Base-by-base conservation (phyloP, 1,284 basidiomycete species). In the Marasmius tenuissimus region DNA sequence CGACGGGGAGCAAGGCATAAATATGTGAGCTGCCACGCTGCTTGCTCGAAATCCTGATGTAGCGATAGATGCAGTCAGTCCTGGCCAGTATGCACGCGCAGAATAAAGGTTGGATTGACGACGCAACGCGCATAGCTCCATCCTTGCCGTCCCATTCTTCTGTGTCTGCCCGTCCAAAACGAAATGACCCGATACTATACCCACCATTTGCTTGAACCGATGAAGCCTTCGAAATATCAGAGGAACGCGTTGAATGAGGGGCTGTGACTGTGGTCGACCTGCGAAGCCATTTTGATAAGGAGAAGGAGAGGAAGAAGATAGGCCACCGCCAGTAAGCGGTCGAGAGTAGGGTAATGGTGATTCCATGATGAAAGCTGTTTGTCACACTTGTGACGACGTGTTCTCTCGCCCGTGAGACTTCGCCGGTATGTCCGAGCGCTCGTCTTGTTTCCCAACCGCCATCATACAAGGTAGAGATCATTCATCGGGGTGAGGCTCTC, bases 21-120 rank as follows among this genome's bases (percentile, higher is more conserved):
- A 76, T 96, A 97, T 14, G 92, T 94, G 63, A 97, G 76, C 72
- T 97, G 94, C 93, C 94, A 97, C 51, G 92, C 91, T 22, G 96
- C 96, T 60, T 96, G 79, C 75, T 97, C 95, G 76, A 97, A 97
- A 75, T 97, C 95, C 94, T 97, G 73, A 27, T 63, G 40, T 11
- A 34, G 37, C 62, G 59, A 56, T 27, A 27, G 27, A 27, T 27
- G 27, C 27, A 57, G 51, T 61, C 51, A 52, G 37, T 56, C 22
- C 12, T 57, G 34, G 57, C 59, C 27, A 55, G 42, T 40, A 27
- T 27, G 27, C 27, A n/a, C n/a, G 27, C 27, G 27, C 27, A 27
- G 27, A 50, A 55, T 20, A n/a, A 22, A 58, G 10, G 6, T 51
- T 33, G 37, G 16, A 10, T 67, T 18, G 66, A 61, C 37, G 45